Conservation (phyloP, 129 eudicot species). For the Daucus carota region DNA sequence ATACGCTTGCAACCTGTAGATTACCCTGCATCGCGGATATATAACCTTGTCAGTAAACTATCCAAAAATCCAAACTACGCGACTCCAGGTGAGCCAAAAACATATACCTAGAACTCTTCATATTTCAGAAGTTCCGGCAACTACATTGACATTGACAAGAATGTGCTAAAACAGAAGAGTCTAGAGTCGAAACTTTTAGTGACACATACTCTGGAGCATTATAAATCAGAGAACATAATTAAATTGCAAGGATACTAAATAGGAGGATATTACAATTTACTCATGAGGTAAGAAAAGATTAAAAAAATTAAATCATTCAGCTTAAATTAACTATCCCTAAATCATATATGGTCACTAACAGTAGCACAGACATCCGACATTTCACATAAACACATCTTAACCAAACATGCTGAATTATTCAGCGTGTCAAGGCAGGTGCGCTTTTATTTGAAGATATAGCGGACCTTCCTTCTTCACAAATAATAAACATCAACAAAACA, state of each 20-base stretch:
- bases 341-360: background rate
- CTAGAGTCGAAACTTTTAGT: background rate
- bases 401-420: too few relatives aligned
- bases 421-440: background rate
- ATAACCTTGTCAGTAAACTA: background rate
- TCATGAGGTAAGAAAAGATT: too few relatives aligned
- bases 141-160: background rate
- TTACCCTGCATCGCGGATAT: constrained; percentile 51
- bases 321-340: too few relatives aligned
- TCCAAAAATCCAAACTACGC: background rate
- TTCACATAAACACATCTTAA: background rate
- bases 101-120: background rate
- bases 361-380: background rate
- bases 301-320: too few relatives aligned
- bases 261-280: background rate
- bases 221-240: background rate
- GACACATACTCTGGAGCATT: background rate
- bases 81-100: background rate
- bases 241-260: background rate
- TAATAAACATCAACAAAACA: too few relatives aligned
- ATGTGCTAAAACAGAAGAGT: background rate
- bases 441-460: too few relatives aligned
- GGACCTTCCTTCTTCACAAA: too few relatives aligned
- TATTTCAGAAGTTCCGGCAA: background rate
- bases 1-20: constrained; percentile 75